These are phyloP conservation scores for Teratosphaeria epicoccoides DNA, from an alignment of 2,329 filamentous ascomycete species.

Conservation along the genomic window DNA sequence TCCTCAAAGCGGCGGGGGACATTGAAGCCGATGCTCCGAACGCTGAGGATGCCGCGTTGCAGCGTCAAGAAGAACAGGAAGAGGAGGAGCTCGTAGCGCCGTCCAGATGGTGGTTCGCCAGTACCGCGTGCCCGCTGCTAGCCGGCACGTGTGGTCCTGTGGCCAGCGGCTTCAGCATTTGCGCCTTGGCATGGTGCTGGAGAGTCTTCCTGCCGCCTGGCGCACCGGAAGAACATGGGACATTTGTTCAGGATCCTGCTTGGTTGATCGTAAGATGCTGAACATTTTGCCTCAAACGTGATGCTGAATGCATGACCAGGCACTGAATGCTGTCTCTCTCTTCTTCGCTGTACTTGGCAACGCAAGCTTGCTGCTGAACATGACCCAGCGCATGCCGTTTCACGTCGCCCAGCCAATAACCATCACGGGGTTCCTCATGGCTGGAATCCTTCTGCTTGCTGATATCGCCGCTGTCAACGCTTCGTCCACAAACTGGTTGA, in stretches of 20 bases:
- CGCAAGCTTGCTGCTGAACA: slow-evolving; percentile 46
- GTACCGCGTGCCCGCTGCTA: slow-evolving; percentile 47
- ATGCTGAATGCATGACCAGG: slow-evolving; percentile 10
- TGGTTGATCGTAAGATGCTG: slow-evolving; percentile 32
- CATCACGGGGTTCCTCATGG: slow-evolving; percentile 48
- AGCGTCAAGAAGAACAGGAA: slow-evolving; percentile 28
- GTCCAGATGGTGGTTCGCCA: slow-evolving; percentile 50
- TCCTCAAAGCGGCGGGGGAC: slow-evolving; percentile 36
- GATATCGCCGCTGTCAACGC: slow-evolving; percentile 39
- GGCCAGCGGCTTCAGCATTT: slow-evolving; percentile 30
- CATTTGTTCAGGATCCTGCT: slow-evolving; percentile 41
- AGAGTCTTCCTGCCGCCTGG: slow-evolving; percentile 41
- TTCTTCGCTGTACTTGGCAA: slow-evolving; percentile 45
- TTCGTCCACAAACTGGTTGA: slow-evolving; percentile 33
- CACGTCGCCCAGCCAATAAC: slow-evolving; percentile 49
- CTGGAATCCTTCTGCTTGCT: slow-evolving; percentile 44
- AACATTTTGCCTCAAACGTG: neutral
- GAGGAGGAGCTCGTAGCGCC: slow-evolving; percentile 35
- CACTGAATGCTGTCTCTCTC: slow-evolving; percentile 47
- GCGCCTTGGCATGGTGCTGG: slow-evolving; percentile 47
- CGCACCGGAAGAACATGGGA: slow-evolving; percentile 33
- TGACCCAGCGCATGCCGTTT: slow-evolving; percentile 47
- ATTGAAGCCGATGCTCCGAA: slow-evolving; percentile 28
- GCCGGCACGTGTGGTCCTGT: slow-evolving; percentile 37
- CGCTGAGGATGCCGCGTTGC: slow-evolving; percentile 30